Base-by-base conservation (phyloP, 2,329 filamentous ascomycete genomes). In the Byssochlamys sp. region DNA sequence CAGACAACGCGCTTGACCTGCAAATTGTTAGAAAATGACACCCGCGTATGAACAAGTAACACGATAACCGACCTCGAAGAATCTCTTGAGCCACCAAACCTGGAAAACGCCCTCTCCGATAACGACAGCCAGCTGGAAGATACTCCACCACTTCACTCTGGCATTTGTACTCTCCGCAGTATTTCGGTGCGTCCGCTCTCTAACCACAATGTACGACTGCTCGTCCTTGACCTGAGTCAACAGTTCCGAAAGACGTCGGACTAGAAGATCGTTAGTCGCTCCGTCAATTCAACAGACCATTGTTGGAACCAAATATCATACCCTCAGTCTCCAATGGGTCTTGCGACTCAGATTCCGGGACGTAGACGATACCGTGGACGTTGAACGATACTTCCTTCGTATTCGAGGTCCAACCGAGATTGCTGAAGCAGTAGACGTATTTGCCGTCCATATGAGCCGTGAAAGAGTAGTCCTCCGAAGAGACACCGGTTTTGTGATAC, bases 331-430 rank as follows among this genome's bases (percentile, higher is more conserved):
- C 94, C 64, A 99, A 80, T 24, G 94, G 94, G 70, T 97, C 92
- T 66, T 88, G 83, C 28, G 89, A 84, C 67, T 97, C 92, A 59
- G 83, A 80, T 75, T 97, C 94, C 57, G 89, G 88, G 55, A 99
- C 91, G 76, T 97, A 99, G 71, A 99, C 92, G 64, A 99, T 90
- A 66, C 94, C 94, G 77, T 99, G 94, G 55, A 99, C 94, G 75
- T 99, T 99, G 84, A 99, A 99, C 57, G 90, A 95, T 56, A 99
- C 92, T 75, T 99, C 94, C 78, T 99, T 99, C 72, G 85, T 95
- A 75, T 90, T 90, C 59, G 91, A 91, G 59, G 90, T 89, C 91
- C 92, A 99, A 75, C 94, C 88, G 80, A 97, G 92, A 77, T 99
- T 99, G 77, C 94, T 95, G 79, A 99, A 99, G 84, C 94, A 99